Base-by-base conservation (phyloP, 2,329 filamentous ascomycete species). In the Hirsutella thompsonii region DNA sequence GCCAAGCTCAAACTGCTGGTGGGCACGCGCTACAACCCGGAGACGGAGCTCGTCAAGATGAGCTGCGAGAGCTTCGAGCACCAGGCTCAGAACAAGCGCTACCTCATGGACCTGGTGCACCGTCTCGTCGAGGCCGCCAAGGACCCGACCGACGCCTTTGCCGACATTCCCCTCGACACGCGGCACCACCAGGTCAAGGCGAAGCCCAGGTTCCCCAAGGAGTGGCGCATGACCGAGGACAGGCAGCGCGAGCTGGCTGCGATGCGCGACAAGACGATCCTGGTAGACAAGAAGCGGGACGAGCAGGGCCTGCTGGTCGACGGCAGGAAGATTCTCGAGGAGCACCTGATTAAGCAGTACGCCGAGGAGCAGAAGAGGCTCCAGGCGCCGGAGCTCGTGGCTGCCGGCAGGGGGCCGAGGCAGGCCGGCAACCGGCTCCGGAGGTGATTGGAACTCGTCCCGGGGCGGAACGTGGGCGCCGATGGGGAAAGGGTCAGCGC, bases 21-120 rank as follows among this genome's bases (percentile, higher is more conserved):
- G 18, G 93, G 92, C 1, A 61, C 79, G 14, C 81, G 92, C 49
- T 96, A 88, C 71, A 92, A 96, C 67, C 90, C 89, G 0, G 72
- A 81, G 51, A 87, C 71, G 41, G 78, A 88, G 52, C 67, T 86
- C 44, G 70, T 95, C 52, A 88, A 85, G 64, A 94, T 98, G 74
- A 88, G 83, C 57, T 85, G 83, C 65, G 92, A 96, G 62, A 79
- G 81, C 57, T 94, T 83, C 60, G 79, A 86, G 56, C 84, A 89
- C 42, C 83, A 87, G 56, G 86, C 89, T 16, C 89, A 96, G 67
- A 98, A 98, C 69, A 98, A 96, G 72, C 79, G 86, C n/a, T 92
- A 92, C 59, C 71, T 98, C 19, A 82, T 79, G 40, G 86, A 94
- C 52, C 62, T 87, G 38, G 75, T 96, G 38, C 70, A 81, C 47